Evolutionary conservation across 2,329 filamentous ascomycete species (phyloP).

Genomic region (Clonostachys chloroleuca): DNA sequence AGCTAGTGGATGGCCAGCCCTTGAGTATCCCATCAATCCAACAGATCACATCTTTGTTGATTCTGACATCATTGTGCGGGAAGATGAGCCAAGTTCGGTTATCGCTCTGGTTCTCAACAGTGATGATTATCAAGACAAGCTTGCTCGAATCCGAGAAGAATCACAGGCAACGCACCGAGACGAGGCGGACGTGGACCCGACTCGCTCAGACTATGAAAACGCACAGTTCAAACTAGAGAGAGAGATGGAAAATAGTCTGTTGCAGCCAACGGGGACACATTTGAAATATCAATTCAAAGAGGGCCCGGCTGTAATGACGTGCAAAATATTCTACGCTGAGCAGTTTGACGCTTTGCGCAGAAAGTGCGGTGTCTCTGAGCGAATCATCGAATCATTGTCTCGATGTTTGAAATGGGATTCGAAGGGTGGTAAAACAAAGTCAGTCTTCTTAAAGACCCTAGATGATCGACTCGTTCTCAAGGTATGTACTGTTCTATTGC

Average conservation of each 20-base stretch:
- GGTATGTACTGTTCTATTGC: too few relatives aligned
- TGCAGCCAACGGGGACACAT: slow-evolving; percentile 84
- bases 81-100: slow-evolving; percentile 94
- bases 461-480: slow-evolving; percentile 84
- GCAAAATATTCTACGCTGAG: slow-evolving; percentile 98
- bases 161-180: slow-evolving; percentile 33
- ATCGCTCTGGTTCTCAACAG: slow-evolving; percentile 91
- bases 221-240: slow-evolving; percentile 18
- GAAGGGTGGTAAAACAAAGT: slow-evolving; percentile 96
- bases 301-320: slow-evolving; percentile 89
- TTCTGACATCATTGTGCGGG: slow-evolving; percentile 92
- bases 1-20: slow-evolving; percentile 84
- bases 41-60: slow-evolving; percentile 96
- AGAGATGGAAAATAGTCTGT: slow-evolving; percentile 79
- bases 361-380: slow-evolving; percentile 89
- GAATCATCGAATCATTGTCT: slow-evolving; percentile 91
- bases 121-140: slow-evolving; percentile 78
- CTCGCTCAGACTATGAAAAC: slow-evolving; percentile 35
- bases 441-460: slow-evolving; percentile 91
- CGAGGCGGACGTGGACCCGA: slow-evolving; percentile 27
- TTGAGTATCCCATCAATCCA: slow-evolving; percentile 86
- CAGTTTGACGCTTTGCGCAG: slow-evolving; percentile 92
- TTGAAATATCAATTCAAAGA: slow-evolving; percentile 95
- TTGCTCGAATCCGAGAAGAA: slow-evolving; percentile 59
- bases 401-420: slow-evolving; percentile 97